Percentiles rank a stretch among this genome's conserved stretches.
Conservation (phyloP, 129 eudicot genomes). For the Flaveria bidentis region DNA sequence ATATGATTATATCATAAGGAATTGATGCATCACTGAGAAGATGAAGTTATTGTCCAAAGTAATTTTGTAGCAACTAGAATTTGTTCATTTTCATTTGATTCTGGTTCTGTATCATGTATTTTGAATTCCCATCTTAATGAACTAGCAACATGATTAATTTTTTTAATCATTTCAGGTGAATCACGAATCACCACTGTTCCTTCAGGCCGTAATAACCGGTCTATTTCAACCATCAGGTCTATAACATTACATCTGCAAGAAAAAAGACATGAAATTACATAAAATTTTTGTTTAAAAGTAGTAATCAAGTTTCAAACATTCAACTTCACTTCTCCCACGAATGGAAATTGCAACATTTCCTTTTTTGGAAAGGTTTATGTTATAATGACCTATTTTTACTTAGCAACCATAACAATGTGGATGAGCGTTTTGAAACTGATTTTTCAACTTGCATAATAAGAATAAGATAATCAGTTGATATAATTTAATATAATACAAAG, state of each 20-base stretch:
- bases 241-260: constrained; percentile 70
- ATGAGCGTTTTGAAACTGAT: background rate
- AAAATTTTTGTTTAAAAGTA: background rate
- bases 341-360: no score
- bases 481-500: background rate
- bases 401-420: background rate
- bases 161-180: constrained; percentile 63
- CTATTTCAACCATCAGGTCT: constrained; percentile 79
- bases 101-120: constrained; percentile 70
- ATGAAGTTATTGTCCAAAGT: constrained; percentile 55
- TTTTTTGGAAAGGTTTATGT: background rate
- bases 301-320: background rate
- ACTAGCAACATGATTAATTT: constrained; percentile 53
- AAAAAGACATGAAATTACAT: background rate
- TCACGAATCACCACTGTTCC: constrained; percentile 75
- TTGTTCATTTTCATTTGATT: constrained; percentile 51
- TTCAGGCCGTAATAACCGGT: constrained; percentile 77
- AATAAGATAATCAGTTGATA: background rate
- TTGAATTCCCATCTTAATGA: constrained; percentile 62
- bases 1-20: constrained; percentile 18
- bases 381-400: background rate
- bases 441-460: background rate
- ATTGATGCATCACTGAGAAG: constrained; percentile 41
- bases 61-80: constrained; percentile 71
- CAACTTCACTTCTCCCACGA: background rate